Conservation (phyloP, 805 yeast species). For the Wickerhamiella kazuoi region DNA sequence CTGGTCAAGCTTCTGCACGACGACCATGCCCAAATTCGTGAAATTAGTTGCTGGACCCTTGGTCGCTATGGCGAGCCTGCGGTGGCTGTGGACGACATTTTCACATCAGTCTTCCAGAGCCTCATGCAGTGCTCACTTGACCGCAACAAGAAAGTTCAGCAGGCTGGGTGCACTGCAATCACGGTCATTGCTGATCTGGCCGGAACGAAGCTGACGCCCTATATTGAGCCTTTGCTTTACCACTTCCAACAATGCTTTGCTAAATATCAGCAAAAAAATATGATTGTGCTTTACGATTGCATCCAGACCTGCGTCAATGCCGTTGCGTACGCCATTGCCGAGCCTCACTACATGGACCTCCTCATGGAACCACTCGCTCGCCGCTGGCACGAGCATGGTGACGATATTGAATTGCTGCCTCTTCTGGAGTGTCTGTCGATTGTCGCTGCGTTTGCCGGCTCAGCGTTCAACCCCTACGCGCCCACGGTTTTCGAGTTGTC, state of each 20-base stretch:
- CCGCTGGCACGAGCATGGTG: conserved; percentile 63
- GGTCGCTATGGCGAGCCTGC: conserved; percentile 78
- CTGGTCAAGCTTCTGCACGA: conserved; percentile 66
- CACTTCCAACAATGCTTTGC: conserved; percentile 60
- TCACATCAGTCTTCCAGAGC: conserved; percentile 61
- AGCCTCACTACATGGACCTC: conserved; percentile 38
- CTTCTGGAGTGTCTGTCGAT: conserved; percentile 82
- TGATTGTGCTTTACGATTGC: conserved; percentile 73
- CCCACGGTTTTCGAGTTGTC: conserved; percentile 71
- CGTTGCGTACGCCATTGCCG: conserved; percentile 38
- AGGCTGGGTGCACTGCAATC: conserved; percentile 77
- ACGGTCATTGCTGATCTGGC: conserved; percentile 69
- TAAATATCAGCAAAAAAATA: conserved; percentile 63
- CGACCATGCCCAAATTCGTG: conserved; percentile 66
- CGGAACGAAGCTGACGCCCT: conserved; percentile 43
- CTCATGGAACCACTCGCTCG: conserved; percentile 66
- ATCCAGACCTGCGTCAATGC: conserved; percentile 77
- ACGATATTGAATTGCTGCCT: conserved; percentile 80
- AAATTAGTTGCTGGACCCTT: conserved; percentile 90
- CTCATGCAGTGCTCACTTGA: conserved; percentile 64
- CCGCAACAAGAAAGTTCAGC: conserved; percentile 81
- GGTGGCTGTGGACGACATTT: conserved; percentile 41
- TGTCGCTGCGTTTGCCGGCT: conserved; percentile 75
- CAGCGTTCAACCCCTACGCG: conserved; percentile 75
- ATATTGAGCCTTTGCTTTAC: conserved; percentile 46